These are phyloP conservation scores for Roridomyces roridus DNA, from an alignment of 768 basidiomycete genomes.

Conservation along the genomic window DNA sequence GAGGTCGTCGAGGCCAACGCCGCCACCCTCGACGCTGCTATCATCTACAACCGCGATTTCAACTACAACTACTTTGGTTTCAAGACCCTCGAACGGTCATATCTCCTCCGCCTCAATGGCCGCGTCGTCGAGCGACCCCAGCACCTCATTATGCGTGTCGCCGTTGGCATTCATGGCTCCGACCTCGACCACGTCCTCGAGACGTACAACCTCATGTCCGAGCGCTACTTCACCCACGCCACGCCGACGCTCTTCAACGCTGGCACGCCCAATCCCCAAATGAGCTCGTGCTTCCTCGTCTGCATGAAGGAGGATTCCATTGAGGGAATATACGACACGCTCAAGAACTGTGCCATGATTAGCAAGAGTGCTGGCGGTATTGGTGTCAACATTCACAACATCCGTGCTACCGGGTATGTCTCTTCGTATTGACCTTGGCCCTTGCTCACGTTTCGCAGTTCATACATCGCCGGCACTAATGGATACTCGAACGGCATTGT, in stretches of 20 bases:
- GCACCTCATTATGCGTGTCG: slow-evolving; percentile 99
- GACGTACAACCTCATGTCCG: slow-evolving; percentile 96
- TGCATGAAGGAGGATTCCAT: slow-evolving; percentile 99
- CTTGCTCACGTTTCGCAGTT: slow-evolving; percentile 50
- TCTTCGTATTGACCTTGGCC: neutral
- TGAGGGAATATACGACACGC: slow-evolving; percentile 98
- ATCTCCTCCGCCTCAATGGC: slow-evolving; percentile 92
- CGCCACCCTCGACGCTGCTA: slow-evolving; percentile 84
- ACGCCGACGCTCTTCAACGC: slow-evolving; percentile 99
- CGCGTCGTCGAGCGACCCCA: slow-evolving; percentile 97
- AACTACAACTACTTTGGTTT: slow-evolving; percentile 99
- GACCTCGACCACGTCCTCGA: slow-evolving; percentile 90
- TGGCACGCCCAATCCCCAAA: slow-evolving; percentile 93
- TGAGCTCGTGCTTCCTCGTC: slow-evolving; percentile 96
- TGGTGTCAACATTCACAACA: slow-evolving; percentile 94
- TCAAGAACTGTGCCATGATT: slow-evolving; percentile 99
- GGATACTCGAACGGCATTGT: slow-evolving; percentile 99
- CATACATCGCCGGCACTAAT: slow-evolving; percentile 99
- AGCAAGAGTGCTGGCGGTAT: slow-evolving; percentile 99
- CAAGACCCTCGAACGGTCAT: slow-evolving; percentile 98
- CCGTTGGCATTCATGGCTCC: slow-evolving; percentile 92
- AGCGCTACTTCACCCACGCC: slow-evolving; percentile 98
- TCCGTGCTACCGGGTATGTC: slow-evolving; percentile 89
- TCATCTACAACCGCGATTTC: slow-evolving; percentile 99
- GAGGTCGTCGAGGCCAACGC: slow-evolving; percentile 82